Evolutionary conservation across 768 basidiomycete species (phyloP).

Genomic region (Lanmaoa rubissima): DNA sequence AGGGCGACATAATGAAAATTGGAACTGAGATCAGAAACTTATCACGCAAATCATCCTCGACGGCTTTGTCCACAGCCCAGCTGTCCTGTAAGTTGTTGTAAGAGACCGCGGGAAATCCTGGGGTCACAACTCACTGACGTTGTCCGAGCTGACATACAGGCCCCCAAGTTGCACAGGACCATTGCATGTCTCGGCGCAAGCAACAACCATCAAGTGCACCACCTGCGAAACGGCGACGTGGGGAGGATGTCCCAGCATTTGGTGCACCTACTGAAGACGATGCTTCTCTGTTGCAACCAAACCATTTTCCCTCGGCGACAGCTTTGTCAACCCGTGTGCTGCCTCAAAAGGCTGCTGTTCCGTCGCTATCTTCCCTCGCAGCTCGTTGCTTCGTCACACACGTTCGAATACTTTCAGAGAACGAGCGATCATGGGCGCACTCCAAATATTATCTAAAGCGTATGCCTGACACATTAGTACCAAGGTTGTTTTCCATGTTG

Average conservation of each 20-base stretch:
- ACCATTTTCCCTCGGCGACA: constrained; percentile 47
- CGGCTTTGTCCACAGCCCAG: too few relatives aligned
- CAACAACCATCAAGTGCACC: not conserved
- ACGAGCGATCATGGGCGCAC: constrained; percentile 39
- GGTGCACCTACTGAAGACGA: constrained; percentile 49
- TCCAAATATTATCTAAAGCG: constrained; percentile 40
- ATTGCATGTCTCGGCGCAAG: constrained; percentile 10
- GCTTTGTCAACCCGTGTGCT: constrained; percentile 47
- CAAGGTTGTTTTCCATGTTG: constrained; percentile 52
- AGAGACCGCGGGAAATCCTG: too few relatives aligned
- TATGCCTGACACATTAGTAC: constrained; percentile 52
- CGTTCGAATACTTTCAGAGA: constrained; percentile 39
- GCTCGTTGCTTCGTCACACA: constrained; percentile 50
- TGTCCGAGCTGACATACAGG: too few relatives aligned
- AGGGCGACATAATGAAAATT: too few relatives aligned
- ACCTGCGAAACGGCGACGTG: constrained; percentile 17
- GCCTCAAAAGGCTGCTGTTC: constrained; percentile 32
- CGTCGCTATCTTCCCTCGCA: constrained; percentile 49
- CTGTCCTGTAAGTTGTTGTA: too few relatives aligned
- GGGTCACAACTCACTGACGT: too few relatives aligned
- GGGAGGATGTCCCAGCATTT: constrained; percentile 25
- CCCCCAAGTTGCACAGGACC: not conserved
- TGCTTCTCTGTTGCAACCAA: constrained; percentile 34
- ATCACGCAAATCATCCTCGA: too few relatives aligned
- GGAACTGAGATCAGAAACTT: too few relatives aligned